Base-by-base conservation (phyloP, 441 rosid genomes). In the Monsonia emarginata region DNA sequence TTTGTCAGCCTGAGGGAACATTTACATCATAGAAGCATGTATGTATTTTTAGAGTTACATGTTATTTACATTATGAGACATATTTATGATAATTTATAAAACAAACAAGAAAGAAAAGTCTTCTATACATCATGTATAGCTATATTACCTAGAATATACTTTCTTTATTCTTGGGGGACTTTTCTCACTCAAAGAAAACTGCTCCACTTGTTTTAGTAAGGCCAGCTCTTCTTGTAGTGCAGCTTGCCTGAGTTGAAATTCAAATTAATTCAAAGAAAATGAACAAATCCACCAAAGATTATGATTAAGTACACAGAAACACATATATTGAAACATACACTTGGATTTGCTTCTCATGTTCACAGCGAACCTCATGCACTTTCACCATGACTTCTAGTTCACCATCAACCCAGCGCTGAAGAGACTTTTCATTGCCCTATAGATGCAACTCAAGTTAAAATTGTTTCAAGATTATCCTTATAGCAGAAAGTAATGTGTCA, bases 311-410 rank as follows among this genome's bases (percentile, higher is more conserved):
- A 6, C 57, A 48, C 26, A 50, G 25, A 50, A 21, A n/a, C 1
- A 36, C 42, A 36, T 8, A 36, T 28, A 36, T 10, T 36, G 42
- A 44, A 56, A 78, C 90, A 69, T 75, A 87, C 93, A 84, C 73
- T 79, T 83, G 93, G 71, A 76, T 77, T 82, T 87, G 93, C 70
- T 80, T 85, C 74, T 84, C 82, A 8, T 79, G 76, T 68, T 84
- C 83, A 64, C 66, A 70, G 62, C 85, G 90, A 70, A 87, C 88
- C 79, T 82, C 87, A 38, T 78, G 83, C 68, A 84, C 81, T 68
- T 87, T 78, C 60, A 70, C 82, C 76, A 75, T 66, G 63, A 85
- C 84, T 80, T 85, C 85, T 50, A 85, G 79, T 79, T 85, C 88
- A 58, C 79, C 78, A 64, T 83, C 85, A 74, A 85, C 68, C 90